Evolutionary conservation across 345 rosid species (phyloP), one percentile per base, ranked within the genome.

Genomic region (Trapa incisa): DNA sequence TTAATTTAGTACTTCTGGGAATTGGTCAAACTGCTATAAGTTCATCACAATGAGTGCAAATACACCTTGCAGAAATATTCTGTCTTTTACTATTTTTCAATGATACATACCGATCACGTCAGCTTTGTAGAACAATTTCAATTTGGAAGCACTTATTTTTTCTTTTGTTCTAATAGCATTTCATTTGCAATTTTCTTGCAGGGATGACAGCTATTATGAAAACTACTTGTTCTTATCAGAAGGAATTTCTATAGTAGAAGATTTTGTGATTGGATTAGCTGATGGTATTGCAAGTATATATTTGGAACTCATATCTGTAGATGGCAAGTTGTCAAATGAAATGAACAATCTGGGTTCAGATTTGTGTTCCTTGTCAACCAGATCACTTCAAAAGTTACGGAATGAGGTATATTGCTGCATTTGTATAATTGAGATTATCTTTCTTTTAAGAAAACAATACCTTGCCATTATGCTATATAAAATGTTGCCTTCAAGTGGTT

Each of bases 261-360:
- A 93, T 81, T 78, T 89, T 81, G 84, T 88, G 66, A 86, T 93
- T 77, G 79, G 87, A 42, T 71, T 93, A 72, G 97, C 98, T 1
- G 96, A 93, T 78, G 89, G 89, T 65, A 75, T 93, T 61, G 96
- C 97, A 41, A 89, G 83, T 72, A 74, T 78, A 66, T 93, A 84
- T 82, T 75, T 93, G 77, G 96, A 93, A 84, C 90, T 93, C 73
- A 87, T 89, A 70, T 93, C 98, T 41, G 89, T 93, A 54, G 98
- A 93, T 74, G 84, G 98, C 68, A 82, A 82, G 56, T 75, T 83
- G 64, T 79, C 94, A 29, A 80, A 82, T 71, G 96, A 85, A 74
- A 71, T 82, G 73, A 85, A 74, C 74, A 74, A 67, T 75, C 77
- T 84, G 47, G 88, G 84, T 32, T 76, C 80, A 70, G 67, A 61